Conservation (phyloP, 345 rosid species). For the Gossypioides kirkii region DNA sequence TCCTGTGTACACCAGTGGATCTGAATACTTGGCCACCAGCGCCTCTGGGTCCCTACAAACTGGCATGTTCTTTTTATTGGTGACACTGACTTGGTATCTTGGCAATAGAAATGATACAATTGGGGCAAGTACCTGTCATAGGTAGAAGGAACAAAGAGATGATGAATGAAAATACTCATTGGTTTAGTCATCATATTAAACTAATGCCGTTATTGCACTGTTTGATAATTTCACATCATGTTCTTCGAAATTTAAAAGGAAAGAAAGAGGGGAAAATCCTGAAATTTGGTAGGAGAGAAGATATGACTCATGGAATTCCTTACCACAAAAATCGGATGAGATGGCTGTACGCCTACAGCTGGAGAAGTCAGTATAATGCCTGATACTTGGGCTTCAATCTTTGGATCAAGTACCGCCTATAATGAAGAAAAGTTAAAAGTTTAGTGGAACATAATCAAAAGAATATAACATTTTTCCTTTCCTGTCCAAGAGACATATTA, state of each 20-base stretch:
- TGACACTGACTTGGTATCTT: not conserved
- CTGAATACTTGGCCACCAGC: conserved; percentile 2
- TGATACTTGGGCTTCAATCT: not conserved
- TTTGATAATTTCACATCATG: no score
- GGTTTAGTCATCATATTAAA: not conserved
- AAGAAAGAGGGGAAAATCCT: not conserved
- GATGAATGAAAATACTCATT: not conserved
- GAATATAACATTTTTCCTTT: no score
- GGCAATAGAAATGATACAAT: conserved; percentile 5
- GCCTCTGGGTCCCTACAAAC: conserved; percentile 2
- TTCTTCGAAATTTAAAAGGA: not conserved
- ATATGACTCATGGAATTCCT: not conserved
- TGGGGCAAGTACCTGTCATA: not conserved
- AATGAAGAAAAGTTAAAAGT: not conserved
- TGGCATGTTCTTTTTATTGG: not conserved
- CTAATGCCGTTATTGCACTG: not conserved
- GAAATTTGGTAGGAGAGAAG: not conserved
- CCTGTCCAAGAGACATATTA: no score
- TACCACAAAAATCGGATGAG: not conserved
- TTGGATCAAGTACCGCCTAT: not conserved
- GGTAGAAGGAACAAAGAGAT: not conserved
- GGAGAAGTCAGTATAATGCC: conserved; percentile 1
- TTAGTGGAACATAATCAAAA: not conserved
- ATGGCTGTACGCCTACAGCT: not conserved
- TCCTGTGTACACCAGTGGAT: not conserved